Percentiles rank a stretch among this genome's conserved stretches.
Evolutionary conservation across 148 eudicot genomes (phyloP).

Genomic region (Heliamphora exappendiculata): DNA sequence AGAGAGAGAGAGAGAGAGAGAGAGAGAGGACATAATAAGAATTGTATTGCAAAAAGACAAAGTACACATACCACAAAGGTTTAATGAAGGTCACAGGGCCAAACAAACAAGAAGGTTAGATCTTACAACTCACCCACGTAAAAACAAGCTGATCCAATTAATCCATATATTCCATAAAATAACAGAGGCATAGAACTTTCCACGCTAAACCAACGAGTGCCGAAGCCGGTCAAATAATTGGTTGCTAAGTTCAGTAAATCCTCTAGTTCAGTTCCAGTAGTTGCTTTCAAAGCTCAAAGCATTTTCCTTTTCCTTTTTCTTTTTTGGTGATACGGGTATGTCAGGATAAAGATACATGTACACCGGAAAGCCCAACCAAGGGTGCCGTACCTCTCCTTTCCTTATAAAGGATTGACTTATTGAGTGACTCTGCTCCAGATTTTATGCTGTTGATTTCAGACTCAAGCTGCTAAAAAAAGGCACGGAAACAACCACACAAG

Average conservation of each 20-base stretch:
- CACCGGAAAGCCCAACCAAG: neutral
- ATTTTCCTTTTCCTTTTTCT: neutral
- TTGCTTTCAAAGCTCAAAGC: neutral
- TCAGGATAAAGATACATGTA: too few species aligned
- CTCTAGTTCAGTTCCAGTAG: conserved; percentile 1
- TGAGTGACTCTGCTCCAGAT: neutral
- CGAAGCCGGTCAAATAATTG: neutral
- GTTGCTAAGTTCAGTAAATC: neutral
- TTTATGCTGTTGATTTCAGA: conserved; percentile 23
- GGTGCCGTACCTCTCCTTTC: neutral
- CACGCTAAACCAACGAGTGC: neutral
- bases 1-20: conserved; percentile 6
- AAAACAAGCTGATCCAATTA: neutral
- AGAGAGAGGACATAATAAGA: neutral
- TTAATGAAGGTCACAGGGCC: neutral
- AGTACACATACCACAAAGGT: neutral
- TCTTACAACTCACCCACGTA: neutral
- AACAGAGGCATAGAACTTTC: conserved; percentile 3
- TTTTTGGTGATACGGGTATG: too few species aligned
- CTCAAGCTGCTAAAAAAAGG: conserved; percentile 41
- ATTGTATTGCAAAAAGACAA: neutral
- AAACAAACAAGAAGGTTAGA: neutral
- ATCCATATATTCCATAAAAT: neutral
- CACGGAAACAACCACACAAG: conserved; percentile 27
- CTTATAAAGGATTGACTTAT: neutral